phyloP scores from a whole-genome alignment of 2,329 filamentous ascomycete genomes.

The Colletotrichum musae region DNA sequence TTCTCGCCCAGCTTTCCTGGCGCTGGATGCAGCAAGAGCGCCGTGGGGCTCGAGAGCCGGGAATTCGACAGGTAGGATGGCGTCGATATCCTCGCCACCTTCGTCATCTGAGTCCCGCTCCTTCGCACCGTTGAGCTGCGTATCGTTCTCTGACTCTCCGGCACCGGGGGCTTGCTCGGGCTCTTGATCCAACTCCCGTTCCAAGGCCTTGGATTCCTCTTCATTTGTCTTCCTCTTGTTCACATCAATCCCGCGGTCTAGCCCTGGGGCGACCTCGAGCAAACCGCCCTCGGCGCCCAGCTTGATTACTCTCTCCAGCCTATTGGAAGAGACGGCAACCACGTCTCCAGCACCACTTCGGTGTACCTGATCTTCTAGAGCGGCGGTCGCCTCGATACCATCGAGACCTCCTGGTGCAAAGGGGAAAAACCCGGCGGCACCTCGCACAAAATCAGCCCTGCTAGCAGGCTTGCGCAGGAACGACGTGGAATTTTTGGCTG shows the following conservation, averaged over 20 bases:
- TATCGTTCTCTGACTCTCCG: conserved; percentile 47
- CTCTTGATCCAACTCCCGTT: conserved; percentile 65
- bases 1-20: conserved; percentile 83
- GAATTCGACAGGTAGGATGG: conserved; percentile 91
- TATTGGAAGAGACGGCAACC: conserved; percentile 62
- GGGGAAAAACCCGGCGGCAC: conserved; percentile 93
- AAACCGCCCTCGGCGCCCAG: conserved; percentile 83
- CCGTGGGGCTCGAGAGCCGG: conserved; percentile 89
- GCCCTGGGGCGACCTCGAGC: conserved; percentile 85
- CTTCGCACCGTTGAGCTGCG: conserved; percentile 45
- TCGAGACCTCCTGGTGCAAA: conserved; percentile 94
- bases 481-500: conserved; percentile 95
- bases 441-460: conserved; percentile 91
- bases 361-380: conserved; percentile 82
- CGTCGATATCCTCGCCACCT: conserved; percentile 80
- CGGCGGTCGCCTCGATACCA: conserved; percentile 86
- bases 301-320: conserved; percentile 88
- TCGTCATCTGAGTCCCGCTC: conserved; percentile 57
- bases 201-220: conserved; percentile 60
- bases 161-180: conserved; percentile 52
- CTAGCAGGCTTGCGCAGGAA: conserved; percentile 87
- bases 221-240: conserved; percentile 69
- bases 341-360: conserved; percentile 54
- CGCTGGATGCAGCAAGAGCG: conserved; percentile 78
- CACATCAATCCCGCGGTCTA: conserved; percentile 84